Percentiles rank a stretch among this genome's conserved stretches.
phyloP scores from a whole-genome alignment of 176 grass and related monocot genomes.

The Carex myosuroides region DNA sequence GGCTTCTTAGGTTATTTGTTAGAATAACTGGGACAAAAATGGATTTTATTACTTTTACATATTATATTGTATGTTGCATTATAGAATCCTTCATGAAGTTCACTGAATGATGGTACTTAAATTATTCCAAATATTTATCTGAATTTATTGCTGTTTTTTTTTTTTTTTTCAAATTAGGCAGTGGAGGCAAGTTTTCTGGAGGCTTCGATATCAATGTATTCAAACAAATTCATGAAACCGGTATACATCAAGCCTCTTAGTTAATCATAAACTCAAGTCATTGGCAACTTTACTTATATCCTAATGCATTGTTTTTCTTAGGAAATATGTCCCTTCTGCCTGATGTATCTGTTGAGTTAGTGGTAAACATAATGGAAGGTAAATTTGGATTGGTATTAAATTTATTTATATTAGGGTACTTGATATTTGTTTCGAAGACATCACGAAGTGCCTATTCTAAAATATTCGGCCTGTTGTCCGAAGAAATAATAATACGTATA shows the following conservation, averaged over 20 bases:
- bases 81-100: not conserved
- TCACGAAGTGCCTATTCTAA: not conserved
- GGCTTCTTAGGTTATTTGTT: not conserved
- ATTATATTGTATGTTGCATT: not conserved
- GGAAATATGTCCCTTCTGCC: slow-evolving; percentile 63
- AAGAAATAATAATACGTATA: not conserved
- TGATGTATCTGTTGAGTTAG: slow-evolving; percentile 73
- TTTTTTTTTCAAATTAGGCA: slow-evolving; percentile 28
- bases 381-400: not conserved
- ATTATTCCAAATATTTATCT: not conserved
- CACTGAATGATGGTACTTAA: not conserved
- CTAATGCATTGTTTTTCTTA: slow-evolving; percentile 23
- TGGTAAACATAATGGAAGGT: slow-evolving; percentile 86
- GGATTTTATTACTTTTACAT: not conserved
- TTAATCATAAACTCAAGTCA: not conserved
- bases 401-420: slow-evolving; percentile 11
- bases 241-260: slow-evolving; percentile 29
- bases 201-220: slow-evolving; percentile 98
- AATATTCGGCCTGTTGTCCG: not conserved
- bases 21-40: not conserved
- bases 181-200: slow-evolving; percentile 67
- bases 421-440: not conserved
- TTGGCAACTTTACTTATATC: slow-evolving; percentile 12
- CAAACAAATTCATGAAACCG: slow-evolving; percentile 60
- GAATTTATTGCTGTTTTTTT: slow-evolving; percentile 22